Base-by-base conservation (phyloP, 2,329 filamentous ascomycete genomes). In the Aspergillus uvarum region DNA sequence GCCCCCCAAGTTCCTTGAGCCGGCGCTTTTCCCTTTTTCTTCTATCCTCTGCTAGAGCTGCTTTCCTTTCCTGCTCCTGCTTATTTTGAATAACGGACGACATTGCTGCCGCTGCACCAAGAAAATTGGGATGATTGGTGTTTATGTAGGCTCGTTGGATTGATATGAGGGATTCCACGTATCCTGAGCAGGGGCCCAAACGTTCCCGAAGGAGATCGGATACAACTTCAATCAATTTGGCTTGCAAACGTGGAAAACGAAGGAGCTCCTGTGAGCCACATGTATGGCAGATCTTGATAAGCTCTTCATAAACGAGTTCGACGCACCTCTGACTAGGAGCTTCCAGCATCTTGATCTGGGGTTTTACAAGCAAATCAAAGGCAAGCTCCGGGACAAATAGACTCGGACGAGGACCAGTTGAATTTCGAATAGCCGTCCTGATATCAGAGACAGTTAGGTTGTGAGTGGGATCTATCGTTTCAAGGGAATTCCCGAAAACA, bases 121-220 rank as follows among this genome's bases (percentile, higher is more conserved):
- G 86, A 81, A 99, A 99, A 77, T 99, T 99, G 52, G 95, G 95
- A 74, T 99, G 95, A 72, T 99, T 99, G 47, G 95, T 99, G 81
- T 99, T 99, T 80, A 99, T 98, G 78, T 99, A 99, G 21, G 95
- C 95, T 67, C 95, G 87, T 78, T 99, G 95, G 62, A 99, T 99
- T 26, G 95, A 90, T 66, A 99, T 99, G 63, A 99, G 83, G 47
- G 94, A 98, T 76, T 97, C 95, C 48, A 99, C 95, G 68, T 99
- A 99, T 55, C 80, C 84, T 2, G 94, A 96, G 59, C 90, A 88
- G 11, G 95, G 95, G 2, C 95, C 95, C 5, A 99, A 83, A 61
- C 94, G 87, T 79, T 99, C 95, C 57, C 95, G 88, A 54, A 99
- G 83, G 49, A 99, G 86, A 74, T 99, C 95, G 6, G 95, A 98